Evolutionary conservation across 768 basidiomycete genomes (phyloP).

Genomic region (Gloeostereum incarnatum): DNA sequence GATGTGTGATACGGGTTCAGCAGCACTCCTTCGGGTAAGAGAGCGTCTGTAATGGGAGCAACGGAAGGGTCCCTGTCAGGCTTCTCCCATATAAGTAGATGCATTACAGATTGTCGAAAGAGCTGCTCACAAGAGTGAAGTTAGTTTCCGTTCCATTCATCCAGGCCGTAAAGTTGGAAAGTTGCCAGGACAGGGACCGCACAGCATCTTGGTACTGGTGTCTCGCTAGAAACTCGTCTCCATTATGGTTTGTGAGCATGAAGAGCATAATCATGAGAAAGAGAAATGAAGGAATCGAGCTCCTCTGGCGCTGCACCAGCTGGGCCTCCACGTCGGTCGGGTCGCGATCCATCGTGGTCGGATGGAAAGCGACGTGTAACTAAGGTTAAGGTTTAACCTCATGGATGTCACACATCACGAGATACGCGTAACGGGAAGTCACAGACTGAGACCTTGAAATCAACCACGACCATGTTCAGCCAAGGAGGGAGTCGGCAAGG

Average conservation of each 20-base stretch:
- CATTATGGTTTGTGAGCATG: constrained; percentile 69
- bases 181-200: constrained; percentile 42
- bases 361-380: too few species aligned
- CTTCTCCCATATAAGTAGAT: constrained; percentile 19
- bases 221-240: constrained; percentile 55
- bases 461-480: too few species aligned
- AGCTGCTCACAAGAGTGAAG: constrained; percentile 48
- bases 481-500: too few species aligned
- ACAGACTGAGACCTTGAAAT: too few species aligned
- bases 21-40: constrained; percentile 32
- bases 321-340: too few species aligned
- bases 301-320: constrained; percentile 41
- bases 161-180: constrained; percentile 73
- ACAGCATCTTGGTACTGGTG: constrained; percentile 64
- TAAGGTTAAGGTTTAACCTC: too few species aligned
- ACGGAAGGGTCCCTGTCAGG: constrained; percentile 34
- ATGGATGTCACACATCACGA: too few species aligned
- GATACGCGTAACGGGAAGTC: too few species aligned
- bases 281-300: constrained; percentile 64
- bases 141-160: constrained; percentile 57
- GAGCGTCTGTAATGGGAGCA: constrained; percentile 35
- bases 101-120: constrained; percentile 1
- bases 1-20: constrained; percentile 40
- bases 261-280: constrained; percentile 70
- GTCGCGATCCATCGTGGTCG: too few species aligned